phyloP scores from a whole-genome alignment of 2,329 filamentous ascomycete species.

The Aureobasidium uvarum region DNA sequence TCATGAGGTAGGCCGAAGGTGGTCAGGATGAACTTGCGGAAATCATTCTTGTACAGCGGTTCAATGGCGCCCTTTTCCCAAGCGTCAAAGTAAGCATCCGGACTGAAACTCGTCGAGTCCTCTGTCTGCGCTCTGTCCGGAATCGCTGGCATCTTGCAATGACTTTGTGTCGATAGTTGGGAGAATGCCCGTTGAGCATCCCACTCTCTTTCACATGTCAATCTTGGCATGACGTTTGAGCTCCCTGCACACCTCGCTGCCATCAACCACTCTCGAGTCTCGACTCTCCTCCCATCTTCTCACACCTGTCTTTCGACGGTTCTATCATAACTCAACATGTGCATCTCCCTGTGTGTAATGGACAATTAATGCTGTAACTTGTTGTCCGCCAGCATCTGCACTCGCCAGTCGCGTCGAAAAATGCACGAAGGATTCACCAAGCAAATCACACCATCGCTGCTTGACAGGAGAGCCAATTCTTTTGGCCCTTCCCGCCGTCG shows the following conservation, averaged over 20 bases:
- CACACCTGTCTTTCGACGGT: too few species aligned
- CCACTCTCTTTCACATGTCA: conserved; percentile 16
- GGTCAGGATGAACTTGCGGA: conserved; percentile 48
- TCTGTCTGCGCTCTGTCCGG: conserved; percentile 40
- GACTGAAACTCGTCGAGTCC: conserved; percentile 47
- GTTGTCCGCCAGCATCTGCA: not conserved
- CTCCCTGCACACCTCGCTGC: not conserved
- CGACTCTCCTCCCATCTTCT: not conserved
- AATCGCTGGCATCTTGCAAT: conserved; percentile 34
- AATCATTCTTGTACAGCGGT: conserved; percentile 45
- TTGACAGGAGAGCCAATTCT: not conserved
- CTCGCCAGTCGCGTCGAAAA: not conserved
- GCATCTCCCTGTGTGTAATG: too few species aligned
- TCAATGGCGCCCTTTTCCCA: conserved; percentile 45
- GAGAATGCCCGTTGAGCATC: not conserved
- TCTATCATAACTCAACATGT: too few species aligned
- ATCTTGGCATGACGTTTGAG: conserved; percentile 23
- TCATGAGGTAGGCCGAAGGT: conserved; percentile 51
- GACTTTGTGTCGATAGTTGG: not conserved
- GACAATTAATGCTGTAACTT: not conserved
- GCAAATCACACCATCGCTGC: conserved; percentile 16
- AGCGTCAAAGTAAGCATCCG: conserved; percentile 46
- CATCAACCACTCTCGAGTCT: not conserved
- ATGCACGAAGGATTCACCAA: not conserved
- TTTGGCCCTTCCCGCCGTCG: not conserved